phyloP scores from a whole-genome alignment of 441 rosid genomes.

The Eutrema salsugineum region DNA sequence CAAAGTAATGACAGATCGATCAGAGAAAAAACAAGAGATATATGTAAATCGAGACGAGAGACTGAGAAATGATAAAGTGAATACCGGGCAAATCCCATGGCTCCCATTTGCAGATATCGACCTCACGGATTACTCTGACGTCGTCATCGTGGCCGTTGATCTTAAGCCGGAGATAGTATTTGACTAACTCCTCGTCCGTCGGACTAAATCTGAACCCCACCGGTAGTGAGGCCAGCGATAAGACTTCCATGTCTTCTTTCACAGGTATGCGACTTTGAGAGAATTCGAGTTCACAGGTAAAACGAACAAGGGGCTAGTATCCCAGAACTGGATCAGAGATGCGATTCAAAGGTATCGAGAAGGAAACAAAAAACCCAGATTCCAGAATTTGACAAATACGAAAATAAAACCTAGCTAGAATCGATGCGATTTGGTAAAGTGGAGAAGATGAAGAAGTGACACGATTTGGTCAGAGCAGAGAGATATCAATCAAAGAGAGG shows the following conservation, averaged over 20 bases:
- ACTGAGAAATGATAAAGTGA: background rate
- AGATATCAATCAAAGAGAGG: background rate
- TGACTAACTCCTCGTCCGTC: constrained; percentile 40
- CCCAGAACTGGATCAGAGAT: constrained; percentile 7
- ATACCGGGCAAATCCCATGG: constrained; percentile 91
- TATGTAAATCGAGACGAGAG: background rate
- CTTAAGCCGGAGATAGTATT: constrained; percentile 60
- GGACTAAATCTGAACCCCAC: constrained; percentile 45
- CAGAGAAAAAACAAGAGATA: background rate
- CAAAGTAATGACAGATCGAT: background rate
- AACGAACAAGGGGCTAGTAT: background rate
- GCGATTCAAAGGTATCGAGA: constrained; percentile 19
- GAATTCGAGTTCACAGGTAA: background rate
- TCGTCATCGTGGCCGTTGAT: constrained; percentile 55
- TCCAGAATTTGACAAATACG: constrained; percentile 3
- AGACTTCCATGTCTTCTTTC: constrained; percentile 15
- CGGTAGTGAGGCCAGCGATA: constrained; percentile 36
- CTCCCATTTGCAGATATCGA: constrained; percentile 84
- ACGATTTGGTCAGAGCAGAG: background rate
- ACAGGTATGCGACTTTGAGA: background rate
- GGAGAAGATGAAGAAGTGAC: constrained; percentile 15
- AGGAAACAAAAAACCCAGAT: constrained; percentile 3
- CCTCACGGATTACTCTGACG: constrained; percentile 58
- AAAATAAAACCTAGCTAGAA: constrained; percentile 21
- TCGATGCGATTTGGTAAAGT: constrained; percentile 24